Evolutionary conservation across 1,139 yeast species (phyloP), one percentile per base, ranked within the genome.

Genomic region (Yamadazyma atlantica): DNA sequence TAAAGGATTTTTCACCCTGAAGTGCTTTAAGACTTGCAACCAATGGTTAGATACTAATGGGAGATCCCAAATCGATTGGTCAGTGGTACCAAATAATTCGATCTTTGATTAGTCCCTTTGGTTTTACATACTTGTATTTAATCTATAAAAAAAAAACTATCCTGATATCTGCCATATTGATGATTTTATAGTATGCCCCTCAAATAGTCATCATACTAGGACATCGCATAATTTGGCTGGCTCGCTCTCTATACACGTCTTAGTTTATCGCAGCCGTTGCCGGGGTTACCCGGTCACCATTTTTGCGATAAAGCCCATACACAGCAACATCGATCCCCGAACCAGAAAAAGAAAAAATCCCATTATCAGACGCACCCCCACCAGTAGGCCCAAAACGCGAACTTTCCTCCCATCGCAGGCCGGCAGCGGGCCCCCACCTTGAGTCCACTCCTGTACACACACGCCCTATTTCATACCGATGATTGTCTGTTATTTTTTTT

Each of bases 1-100:
- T 21, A 69, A 95, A 38, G 95, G 95, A 0, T 89, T 85, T 55
- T 88, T 88, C 51, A 78, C 79, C 4, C 81, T 85, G 57, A 63
- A 68, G 23, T 95, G 87, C 49, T 89, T 88, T 58, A 66, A 60
- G 36, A 71, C 73, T 52, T 82, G 92, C 35, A 89, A 89, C 54
- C 77, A 76, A 10, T 89, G 95, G 95, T 66, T 89, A 11, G 64
- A 63, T 14, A 53, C 55, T 13, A 69, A 73, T 32, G 75, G 78
- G 0, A 61, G 66, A 17, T 62, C 62, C 1, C 66, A 66, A 3
- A 80, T 89, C 13, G 82, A 87, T 55, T 89, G 96, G 96, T 66
- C 67, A 4, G 4, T 28, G 12, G 21, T 8, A 3, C 12, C 21
- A 9, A 5, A 6, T 9, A 28, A 28, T n/a, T 14, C 21, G 10